Percentiles rank a stretch among this genome's conserved stretches.
These are phyloP conservation scores for Parafenestella ontariensis DNA, from an alignment of 2,329 filamentous ascomycete species.

Conservation along the genomic window DNA sequence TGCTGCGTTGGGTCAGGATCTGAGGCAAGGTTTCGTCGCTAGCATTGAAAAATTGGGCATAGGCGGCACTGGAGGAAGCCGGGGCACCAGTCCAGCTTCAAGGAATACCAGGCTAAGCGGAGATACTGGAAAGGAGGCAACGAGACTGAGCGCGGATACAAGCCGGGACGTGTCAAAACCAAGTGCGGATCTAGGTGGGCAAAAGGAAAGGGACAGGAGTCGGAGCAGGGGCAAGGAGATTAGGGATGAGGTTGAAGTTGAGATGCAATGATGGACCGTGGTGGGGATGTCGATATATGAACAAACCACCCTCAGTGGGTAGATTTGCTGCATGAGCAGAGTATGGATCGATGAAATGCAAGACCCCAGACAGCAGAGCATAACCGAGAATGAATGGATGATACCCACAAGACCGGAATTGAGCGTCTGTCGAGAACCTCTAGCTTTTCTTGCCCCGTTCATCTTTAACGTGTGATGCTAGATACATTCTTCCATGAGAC, in stretches of 20 bases:
- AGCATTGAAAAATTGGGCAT: conserved; percentile 42
- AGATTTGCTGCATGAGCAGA: neutral
- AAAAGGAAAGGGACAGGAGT: conserved; percentile 20
- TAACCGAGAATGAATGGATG: neutral
- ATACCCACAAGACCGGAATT: neutral
- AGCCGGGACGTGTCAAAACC: neutral
- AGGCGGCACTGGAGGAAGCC: conserved; percentile 14
- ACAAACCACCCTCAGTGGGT: neutral
- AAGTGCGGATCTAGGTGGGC: conserved; percentile 11
- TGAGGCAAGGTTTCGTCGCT: conserved; percentile 39
- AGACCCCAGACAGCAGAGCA: neutral
- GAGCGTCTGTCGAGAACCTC: neutral
- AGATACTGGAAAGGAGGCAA: conserved; percentile 14
- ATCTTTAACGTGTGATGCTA: no score
- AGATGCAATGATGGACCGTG: conserved; percentile 39
- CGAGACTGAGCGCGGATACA: conserved; percentile 16
- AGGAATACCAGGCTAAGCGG: conserved; percentile 16
- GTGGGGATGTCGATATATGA: neutral
- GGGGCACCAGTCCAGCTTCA: conserved; percentile 24
- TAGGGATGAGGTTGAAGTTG: conserved; percentile 41
- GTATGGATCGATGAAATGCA: neutral
- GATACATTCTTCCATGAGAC: no score
- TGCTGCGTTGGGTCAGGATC: conserved; percentile 36
- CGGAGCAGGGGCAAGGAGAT: conserved; percentile 29
- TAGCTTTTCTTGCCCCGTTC: no score